Evolutionary conservation across 1,139 yeast genomes (phyloP).

Genomic region (Kodamaea sp.): DNA sequence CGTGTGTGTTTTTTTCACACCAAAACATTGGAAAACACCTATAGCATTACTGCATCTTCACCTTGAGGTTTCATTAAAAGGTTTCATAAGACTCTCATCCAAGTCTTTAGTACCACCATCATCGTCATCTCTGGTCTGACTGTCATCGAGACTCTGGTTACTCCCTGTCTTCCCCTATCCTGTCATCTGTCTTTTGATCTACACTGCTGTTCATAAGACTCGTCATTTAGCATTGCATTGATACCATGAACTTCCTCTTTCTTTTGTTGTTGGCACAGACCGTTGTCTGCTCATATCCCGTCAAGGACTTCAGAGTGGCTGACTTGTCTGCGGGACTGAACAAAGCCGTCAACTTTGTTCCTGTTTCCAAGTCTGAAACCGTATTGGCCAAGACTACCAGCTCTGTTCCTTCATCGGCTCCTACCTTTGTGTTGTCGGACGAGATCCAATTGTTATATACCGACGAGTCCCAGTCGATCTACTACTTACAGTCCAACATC

Average conservation of each 20-base stretch:
- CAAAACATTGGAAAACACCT: too few species aligned
- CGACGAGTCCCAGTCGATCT: constrained; percentile 29
- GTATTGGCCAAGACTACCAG: not conserved
- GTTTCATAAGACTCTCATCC: too few species aligned
- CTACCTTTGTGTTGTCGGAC: constrained; percentile 21
- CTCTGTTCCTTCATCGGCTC: constrained; percentile 13
- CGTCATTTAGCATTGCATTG: not conserved
- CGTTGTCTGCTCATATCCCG: constrained; percentile 5
- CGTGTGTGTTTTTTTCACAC: too few species aligned
- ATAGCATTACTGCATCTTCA: too few species aligned
- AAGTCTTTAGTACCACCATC: too few species aligned
- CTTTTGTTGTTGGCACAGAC: not conserved
- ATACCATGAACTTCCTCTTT: not conserved
- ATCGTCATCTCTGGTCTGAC: too few species aligned
- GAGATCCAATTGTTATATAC: constrained; percentile 27
- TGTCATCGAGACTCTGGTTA: too few species aligned
- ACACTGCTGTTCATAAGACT: too few species aligned
- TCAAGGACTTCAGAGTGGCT: constrained; percentile 6
- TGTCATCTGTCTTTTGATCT: too few species aligned
- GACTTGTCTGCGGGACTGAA: constrained; percentile 1
- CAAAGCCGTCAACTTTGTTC: not conserved
- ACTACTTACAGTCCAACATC: constrained; percentile 24
- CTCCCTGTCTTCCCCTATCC: too few species aligned
- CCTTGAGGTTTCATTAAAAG: too few species aligned
- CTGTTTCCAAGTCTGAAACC: not conserved